Percentiles rank a stretch among this genome's conserved stretches.
phyloP scores from a whole-genome alignment of 768 basidiomycete genomes.

The Hygrocybe punicea region DNA sequence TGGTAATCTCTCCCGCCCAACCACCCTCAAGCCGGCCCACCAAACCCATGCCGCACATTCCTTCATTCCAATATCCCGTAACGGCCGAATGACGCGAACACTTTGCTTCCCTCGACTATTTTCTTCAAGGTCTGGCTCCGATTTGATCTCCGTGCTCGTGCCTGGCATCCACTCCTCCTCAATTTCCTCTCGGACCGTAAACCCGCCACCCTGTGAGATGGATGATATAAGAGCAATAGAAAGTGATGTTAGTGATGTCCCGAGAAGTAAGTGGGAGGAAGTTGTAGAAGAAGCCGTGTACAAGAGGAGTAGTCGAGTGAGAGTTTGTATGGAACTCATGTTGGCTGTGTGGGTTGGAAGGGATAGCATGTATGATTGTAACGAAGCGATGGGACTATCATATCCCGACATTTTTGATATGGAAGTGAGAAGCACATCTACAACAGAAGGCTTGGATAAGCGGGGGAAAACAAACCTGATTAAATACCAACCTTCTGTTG shows the following conservation, averaged over 20 bases:
- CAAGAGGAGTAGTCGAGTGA: constrained; percentile 67
- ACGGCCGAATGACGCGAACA: constrained; percentile 60
- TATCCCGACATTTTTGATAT: constrained; percentile 14
- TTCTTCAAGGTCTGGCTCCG: neutral
- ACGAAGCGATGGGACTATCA: constrained; percentile 25
- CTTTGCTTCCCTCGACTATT: constrained; percentile 11
- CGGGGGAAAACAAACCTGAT: neutral
- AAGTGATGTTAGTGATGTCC: constrained; percentile 74
- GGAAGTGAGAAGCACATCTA: constrained; percentile 34
- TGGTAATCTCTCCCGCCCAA: constrained; percentile 46
- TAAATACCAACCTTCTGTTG: constrained; percentile 48
- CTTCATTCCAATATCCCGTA: constrained; percentile 72
- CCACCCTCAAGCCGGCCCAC: constrained; percentile 59
- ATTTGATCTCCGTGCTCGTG: neutral
- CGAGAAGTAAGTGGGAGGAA: constrained; percentile 76
- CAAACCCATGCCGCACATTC: constrained; percentile 76
- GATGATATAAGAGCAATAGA: constrained; percentile 71
- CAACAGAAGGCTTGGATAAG: neutral
- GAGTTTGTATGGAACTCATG: constrained; percentile 51
- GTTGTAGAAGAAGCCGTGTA: constrained; percentile 55
- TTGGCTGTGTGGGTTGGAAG: constrained; percentile 75
- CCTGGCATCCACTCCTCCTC: constrained; percentile 65
- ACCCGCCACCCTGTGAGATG: constrained; percentile 75
- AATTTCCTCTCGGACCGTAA: constrained; percentile 61
- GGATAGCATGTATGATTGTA: constrained; percentile 54